A percentile compares a stretch with the other conserved stretches of the same genome.
Evolutionary conservation across 768 basidiomycete species (phyloP).

Genomic region (Tricholoma flavovirens): DNA sequence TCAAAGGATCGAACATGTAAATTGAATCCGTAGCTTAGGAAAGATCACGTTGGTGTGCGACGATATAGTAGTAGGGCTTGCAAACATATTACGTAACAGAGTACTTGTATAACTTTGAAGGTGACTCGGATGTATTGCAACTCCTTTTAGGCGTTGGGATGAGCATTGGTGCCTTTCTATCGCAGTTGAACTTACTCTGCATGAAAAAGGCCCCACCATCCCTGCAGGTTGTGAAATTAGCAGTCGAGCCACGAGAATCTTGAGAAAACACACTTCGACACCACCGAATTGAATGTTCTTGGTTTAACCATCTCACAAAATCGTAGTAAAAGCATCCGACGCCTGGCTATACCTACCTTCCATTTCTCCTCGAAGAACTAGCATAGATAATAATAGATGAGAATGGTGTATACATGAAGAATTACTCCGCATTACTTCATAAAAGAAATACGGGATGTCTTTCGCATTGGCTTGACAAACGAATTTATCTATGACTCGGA

Average conservation of each 20-base stretch:
- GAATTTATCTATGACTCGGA: constrained; percentile 81
- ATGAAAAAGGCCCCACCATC: constrained; percentile 46
- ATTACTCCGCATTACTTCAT: constrained; percentile 46
- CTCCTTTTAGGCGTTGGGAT: constrained; percentile 44
- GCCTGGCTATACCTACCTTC: constrained; percentile 46
- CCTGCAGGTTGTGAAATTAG: constrained; percentile 15
- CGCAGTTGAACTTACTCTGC: constrained; percentile 30
- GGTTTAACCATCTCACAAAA: not conserved
- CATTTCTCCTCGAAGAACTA: constrained; percentile 79
- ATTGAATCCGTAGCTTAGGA: too few relatives aligned
- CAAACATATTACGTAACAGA: not conserved
- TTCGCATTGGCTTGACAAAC: constrained; percentile 84
- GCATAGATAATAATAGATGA: constrained; percentile 12
- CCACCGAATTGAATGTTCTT: constrained; percentile 65
- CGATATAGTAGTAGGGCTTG: too few relatives aligned
- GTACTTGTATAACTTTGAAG: too few relatives aligned
- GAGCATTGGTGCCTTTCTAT: not conserved
- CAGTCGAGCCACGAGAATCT: not conserved
- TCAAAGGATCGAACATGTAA: constrained; percentile 78
- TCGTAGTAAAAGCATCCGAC: not conserved
- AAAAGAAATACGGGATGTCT: constrained; percentile 81
- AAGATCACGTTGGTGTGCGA: too few relatives aligned
- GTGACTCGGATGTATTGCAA: too few relatives aligned
- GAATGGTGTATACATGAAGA: not conserved
- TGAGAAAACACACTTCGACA: constrained; percentile 44